phyloP scores from a whole-genome alignment of 768 basidiomycete species.

The Clathrus columnatus region DNA sequence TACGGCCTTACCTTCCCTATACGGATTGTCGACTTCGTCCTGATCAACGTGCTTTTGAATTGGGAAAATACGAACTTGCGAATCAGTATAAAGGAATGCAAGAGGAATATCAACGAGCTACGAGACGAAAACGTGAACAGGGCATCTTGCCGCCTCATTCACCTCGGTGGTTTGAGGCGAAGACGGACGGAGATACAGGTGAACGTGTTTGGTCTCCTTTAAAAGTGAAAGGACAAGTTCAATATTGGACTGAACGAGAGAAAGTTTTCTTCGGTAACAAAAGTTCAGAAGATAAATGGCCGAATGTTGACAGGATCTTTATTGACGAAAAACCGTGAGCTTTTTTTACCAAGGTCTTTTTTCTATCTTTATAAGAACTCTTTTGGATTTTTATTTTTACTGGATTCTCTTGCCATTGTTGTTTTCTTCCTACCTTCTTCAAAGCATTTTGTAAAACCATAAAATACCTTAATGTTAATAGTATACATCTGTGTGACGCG shows the following conservation, averaged over 20 bases:
- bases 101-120: constrained; percentile 76
- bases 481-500: no score
- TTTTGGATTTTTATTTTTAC: no score
- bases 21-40: constrained; percentile 91
- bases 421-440: no score
- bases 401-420: no score
- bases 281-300: constrained; percentile 40
- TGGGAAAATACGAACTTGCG: constrained; percentile 75
- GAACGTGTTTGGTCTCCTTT: constrained; percentile 82
- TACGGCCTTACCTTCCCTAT: constrained; percentile 68
- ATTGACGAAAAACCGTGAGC: constrained; percentile 47
- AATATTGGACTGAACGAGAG: constrained; percentile 83
- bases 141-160: constrained; percentile 62
- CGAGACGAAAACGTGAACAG: constrained; percentile 65
- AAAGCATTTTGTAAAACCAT: no score
- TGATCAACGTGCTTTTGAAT: constrained; percentile 91
- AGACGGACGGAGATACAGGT: constrained; percentile 80
- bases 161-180: constrained; percentile 81
- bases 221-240: constrained; percentile 41
- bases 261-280: constrained; percentile 38
- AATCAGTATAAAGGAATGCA: constrained; percentile 72
- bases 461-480: no score
- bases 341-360: background rate
- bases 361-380: no score
- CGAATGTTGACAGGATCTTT: constrained; percentile 74